Evolutionary conservation across 441 rosid species (phyloP).

Genomic region (Populus hybrid): DNA sequence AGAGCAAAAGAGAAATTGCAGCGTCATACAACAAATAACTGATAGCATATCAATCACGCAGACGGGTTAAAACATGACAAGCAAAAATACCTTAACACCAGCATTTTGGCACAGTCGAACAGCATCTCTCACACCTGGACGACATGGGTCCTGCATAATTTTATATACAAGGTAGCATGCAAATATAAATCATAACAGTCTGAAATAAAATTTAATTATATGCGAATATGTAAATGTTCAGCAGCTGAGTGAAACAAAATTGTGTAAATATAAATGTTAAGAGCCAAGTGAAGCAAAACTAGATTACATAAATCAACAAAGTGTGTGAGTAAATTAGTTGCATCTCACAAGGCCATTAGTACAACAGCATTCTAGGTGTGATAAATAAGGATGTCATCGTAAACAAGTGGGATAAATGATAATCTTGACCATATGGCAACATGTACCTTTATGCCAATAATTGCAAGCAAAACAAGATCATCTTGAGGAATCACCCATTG

Average conservation of each 20-base stretch:
- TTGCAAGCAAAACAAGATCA: constrained; percentile 81
- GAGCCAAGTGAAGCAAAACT: not conserved
- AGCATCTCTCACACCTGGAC: constrained; percentile 76
- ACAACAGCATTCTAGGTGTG: not conserved
- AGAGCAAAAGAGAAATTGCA: not conserved
- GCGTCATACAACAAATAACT: not conserved
- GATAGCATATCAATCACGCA: not conserved
- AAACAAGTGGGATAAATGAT: not conserved
- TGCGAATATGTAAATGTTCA: too few relatives aligned
- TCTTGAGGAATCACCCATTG: constrained; percentile 82
- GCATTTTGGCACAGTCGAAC: constrained; percentile 77
- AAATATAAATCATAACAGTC: not conserved
- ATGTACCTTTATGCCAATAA: constrained; percentile 85
- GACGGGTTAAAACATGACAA: not conserved
- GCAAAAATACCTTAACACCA: constrained; percentile 71
- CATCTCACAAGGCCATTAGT: not conserved
- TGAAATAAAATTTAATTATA: not conserved
- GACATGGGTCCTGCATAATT: constrained; percentile 87
- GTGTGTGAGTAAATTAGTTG: not conserved
- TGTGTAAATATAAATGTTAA: not conserved
- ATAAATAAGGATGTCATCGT: not conserved
- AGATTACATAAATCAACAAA: not conserved
- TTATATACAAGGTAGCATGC: not conserved
- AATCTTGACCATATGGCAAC: not conserved
- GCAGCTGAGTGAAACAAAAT: not conserved